These are phyloP conservation scores for Exophiala lecanii-corni DNA, from an alignment of 2,329 filamentous ascomycete species.

Conservation along the genomic window DNA sequence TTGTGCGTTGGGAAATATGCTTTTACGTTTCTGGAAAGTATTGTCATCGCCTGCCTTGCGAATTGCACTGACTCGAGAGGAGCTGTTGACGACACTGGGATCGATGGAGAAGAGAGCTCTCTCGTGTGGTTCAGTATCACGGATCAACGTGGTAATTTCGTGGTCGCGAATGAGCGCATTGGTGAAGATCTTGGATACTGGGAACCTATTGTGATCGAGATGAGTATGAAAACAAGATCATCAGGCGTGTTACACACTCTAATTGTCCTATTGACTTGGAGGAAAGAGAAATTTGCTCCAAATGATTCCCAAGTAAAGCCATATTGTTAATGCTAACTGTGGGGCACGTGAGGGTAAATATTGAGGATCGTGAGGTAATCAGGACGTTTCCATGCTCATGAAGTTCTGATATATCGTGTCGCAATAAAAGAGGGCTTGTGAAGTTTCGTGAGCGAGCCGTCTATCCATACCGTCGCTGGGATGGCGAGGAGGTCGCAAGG, in stretches of 20 bases:
- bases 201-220: conserved; percentile 58
- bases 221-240: neutral
- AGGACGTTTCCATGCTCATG: no score
- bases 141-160: conserved; percentile 91
- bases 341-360: no score
- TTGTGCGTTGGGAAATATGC: conserved; percentile 52
- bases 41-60: conserved; percentile 3
- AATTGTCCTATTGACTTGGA: conserved; percentile 70
- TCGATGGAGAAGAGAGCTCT: conserved; percentile 91
- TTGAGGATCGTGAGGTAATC: no score
- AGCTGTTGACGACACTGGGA: conserved; percentile 54
- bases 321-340: no score
- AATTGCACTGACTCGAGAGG: conserved; percentile 1
- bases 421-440: no score
- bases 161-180: conserved; percentile 82
- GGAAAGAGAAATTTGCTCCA: conserved; percentile 73
- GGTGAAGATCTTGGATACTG: conserved; percentile 87
- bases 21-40: conserved; percentile 17
- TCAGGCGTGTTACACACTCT: conserved; percentile 59
- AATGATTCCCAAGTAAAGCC: conserved; percentile 65
- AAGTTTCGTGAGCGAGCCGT: no score
- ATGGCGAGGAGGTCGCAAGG: no score
- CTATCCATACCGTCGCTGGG: no score
- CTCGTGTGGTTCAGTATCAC: conserved; percentile 92
- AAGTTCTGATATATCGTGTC: no score